Evolutionary conservation across 1,284 basidiomycete species (phyloP), one percentile per base, ranked within the genome.

Genomic region (Laetiporus sulphureus): DNA sequence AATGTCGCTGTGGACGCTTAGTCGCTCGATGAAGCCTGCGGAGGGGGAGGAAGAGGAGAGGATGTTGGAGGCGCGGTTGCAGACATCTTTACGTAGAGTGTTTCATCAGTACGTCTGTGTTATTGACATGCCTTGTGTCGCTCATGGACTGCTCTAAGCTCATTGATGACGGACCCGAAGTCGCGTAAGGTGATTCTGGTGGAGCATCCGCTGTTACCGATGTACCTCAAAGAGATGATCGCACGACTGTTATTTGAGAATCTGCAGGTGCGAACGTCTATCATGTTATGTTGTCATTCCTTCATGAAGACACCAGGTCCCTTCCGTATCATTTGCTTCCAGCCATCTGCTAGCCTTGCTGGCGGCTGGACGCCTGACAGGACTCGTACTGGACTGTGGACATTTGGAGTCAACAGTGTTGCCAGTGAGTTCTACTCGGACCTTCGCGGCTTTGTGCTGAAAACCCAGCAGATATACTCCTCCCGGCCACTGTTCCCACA

Each of bases 81-180:
- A 89, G 59, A 67, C 66, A 38, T 74, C 77, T 43, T 59, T 95
- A 45, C 68, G 91, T 52, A 73, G 78, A 20, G 83, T 91, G 3
- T 96, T 91, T 61, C 84, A 89, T 56, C 76, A 88, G 92, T 94
- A 63, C 64, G 88, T 71, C 22, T 16, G 33, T 30, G 27, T 31
- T 30, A 37, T 32, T 21, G 31, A 44, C 16, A 31, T 27, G 30
- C 16, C 15, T 10, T 19, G 31, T 36, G 36, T 3, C 21, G 51
- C 19, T 56, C 54, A 53, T 55, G 45, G 46, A 36, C 38, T 48
- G 40, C 46, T 44, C 44, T 56, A 49, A 94, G 92, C 55, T 86
- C 91, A 43, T 73, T 99, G 34, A 73, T 97, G 61, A 87, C 89
- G 47, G 96, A 98, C 59, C 87, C 94, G 0, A 95, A 92, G 61